These are phyloP conservation scores for Rossbeevera mucosa DNA, from an alignment of 768 basidiomycete genomes.

Conservation along the genomic window DNA sequence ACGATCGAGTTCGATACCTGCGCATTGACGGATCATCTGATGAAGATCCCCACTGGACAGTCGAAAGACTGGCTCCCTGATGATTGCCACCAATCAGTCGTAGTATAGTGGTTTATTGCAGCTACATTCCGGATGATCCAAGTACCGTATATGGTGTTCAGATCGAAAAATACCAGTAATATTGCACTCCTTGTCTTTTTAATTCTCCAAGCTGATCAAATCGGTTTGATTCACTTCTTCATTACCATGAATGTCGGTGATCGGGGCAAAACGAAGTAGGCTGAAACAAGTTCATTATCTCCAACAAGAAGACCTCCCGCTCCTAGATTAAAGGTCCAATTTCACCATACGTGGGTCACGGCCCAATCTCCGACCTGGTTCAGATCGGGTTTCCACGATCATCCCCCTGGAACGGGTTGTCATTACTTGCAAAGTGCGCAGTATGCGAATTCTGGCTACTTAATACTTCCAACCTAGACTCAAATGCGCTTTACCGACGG, in stretches of 20 bases:
- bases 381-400: neutral
- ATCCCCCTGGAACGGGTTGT: neutral
- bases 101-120: neutral
- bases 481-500: neutral
- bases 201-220: neutral
- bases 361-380: neutral
- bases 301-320: neutral
- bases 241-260: conserved; percentile 2
- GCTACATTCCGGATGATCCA: neutral
- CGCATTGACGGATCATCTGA: conserved; percentile 46
- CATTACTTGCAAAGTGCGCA: neutral
- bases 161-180: conserved; percentile 13
- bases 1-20: conserved; percentile 81
- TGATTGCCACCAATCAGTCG: neutral
- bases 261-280: neutral
- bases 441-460: neutral
- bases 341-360: neutral
- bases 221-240: neutral
- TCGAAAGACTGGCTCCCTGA: conserved; percentile 77
- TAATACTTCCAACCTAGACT: neutral
- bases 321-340: neutral
- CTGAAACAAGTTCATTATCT: neutral
- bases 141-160: neutral
- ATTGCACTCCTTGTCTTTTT: neutral
- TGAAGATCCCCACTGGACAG: conserved; percentile 61